Evolutionary conservation across 805 yeast species (phyloP), one percentile per base, ranked within the genome.

Genomic region (Candida mattraensis): DNA sequence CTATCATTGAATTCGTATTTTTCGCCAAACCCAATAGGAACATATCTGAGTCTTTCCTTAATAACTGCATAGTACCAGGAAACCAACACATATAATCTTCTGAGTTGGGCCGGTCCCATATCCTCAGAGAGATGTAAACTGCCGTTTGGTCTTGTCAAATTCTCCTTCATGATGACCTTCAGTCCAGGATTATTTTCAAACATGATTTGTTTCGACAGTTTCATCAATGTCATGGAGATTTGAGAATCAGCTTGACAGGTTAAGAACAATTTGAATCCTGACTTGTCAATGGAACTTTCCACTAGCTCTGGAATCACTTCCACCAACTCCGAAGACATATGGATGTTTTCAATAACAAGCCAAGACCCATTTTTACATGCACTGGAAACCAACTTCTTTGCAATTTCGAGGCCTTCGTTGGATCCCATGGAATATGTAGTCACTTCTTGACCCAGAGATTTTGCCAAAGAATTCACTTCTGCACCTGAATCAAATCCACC

Each of bases 301-400:
- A 78, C 54, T n/a, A 56, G 52, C 46, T 70, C 75, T 32, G 70
- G 80, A 13, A 85, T 57, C 7, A 64, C 51, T 10, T 70, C 74
- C 18, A 85, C 61, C 87, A 95, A 83, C 3, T 53, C 56, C 1
- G 72, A 63, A 0, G 93, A 76, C 69, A 83, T 72, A 40, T 91
- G 96, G 9, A 86, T 64, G 51, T 89, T 89, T 53, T 91, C 95
- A 19, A 91, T 58, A 18, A 89, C 49, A 0, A 91, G 57, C 96
- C 96, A 87, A 1, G 56, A 49, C 0, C 86, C 87, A 1, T 53
- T 52, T n/a, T 54, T 60, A 1, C 69, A 52, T 0, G 78, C 75
- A 7, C 54, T 58, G 1, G 55, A 50, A 7, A 87, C 60, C n/a
- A 76, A 75, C 32, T 64, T 60, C 15, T 72, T 74, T 0, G 91